These are phyloP conservation scores for Fusarium denticulatum DNA, from an alignment of 2,329 filamentous ascomycete species.

Conservation along the genomic window DNA sequence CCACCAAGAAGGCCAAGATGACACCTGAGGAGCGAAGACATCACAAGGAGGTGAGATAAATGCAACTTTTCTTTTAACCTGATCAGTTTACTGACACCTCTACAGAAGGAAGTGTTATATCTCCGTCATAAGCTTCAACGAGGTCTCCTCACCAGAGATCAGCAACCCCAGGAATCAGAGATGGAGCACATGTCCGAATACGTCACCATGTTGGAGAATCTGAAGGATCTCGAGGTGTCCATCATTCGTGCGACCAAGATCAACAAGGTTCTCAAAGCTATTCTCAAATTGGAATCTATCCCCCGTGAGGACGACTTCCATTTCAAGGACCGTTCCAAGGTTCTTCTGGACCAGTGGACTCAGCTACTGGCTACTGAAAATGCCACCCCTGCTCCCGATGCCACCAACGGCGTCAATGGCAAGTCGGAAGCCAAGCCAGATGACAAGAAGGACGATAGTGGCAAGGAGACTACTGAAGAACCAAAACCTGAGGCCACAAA, in stretches of 20 bases:
- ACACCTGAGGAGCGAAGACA: constrained; percentile 66
- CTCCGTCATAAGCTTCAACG: constrained; percentile 95
- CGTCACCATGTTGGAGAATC: constrained; percentile 82
- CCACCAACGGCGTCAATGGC: constrained; percentile 62
- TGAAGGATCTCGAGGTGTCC: constrained; percentile 81
- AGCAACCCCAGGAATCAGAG: constrained; percentile 85
- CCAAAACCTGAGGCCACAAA: constrained; percentile 50
- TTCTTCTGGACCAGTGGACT: constrained; percentile 89
- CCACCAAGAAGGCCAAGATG: constrained; percentile 66
- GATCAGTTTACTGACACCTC: constrained; percentile 47
- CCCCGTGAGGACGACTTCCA: constrained; percentile 88
- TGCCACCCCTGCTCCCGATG: constrained; percentile 50
- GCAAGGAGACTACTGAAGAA: constrained; percentile 52
- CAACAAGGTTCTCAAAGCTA: constrained; percentile 96
- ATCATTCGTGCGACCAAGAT: constrained; percentile 96
- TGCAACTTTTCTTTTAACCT: not conserved
- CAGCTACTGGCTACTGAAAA: constrained; percentile 75
- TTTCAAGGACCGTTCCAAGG: constrained; percentile 85
- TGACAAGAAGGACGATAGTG: constrained; percentile 54
- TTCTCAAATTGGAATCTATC: constrained; percentile 86
- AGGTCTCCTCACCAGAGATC: constrained; percentile 86
- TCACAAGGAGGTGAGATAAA: constrained; percentile 65
- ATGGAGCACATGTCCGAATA: constrained; percentile 83
- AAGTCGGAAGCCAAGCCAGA: constrained; percentile 51
- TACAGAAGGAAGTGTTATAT: constrained; percentile 83